Conservation (phyloP, 73 alveolate species). For the Blepharisma stoltei region DNA sequence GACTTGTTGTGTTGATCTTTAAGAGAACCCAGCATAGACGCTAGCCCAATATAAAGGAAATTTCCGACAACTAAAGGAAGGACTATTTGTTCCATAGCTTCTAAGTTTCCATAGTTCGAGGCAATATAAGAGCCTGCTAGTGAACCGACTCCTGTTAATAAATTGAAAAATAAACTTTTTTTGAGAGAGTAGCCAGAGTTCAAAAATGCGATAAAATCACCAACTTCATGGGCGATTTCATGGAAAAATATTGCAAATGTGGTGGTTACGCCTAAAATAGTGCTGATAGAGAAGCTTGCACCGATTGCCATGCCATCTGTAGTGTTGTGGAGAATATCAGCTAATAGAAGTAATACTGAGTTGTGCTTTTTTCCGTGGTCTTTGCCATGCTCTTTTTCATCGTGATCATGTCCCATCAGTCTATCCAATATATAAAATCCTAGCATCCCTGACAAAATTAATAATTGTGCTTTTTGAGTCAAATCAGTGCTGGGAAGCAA, state of each 20-base stretch:
- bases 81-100: background rate
- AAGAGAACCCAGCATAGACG: conserved; percentile 4
- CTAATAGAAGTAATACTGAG: conserved; percentile 70
- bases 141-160: conserved; percentile 55
- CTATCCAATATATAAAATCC: conserved; percentile 30
- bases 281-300: conserved; percentile 71
- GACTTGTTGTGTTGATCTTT: background rate
- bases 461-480: background rate
- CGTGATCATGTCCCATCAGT: conserved; percentile 22
- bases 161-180: conserved; percentile 38
- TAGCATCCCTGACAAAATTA: conserved; percentile 31
- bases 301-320: conserved; percentile 98
- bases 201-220: conserved; percentile 77
- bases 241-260: conserved; percentile 93
- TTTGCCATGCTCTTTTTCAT: conserved; percentile 25
- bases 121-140: conserved; percentile 43
- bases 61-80: conserved; percentile 14
- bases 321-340: conserved; percentile 93
- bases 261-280: conserved; percentile 74
- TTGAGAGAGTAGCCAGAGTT: conserved; percentile 38
- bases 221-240: conserved; percentile 97
- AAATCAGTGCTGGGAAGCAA: conserved; percentile 1
- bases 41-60: background rate
- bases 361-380: conserved; percentile 43
- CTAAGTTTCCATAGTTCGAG: background rate